phyloP scores from a whole-genome alignment of 140 eudicot species.

The Erigeron philadelphicus region DNA sequence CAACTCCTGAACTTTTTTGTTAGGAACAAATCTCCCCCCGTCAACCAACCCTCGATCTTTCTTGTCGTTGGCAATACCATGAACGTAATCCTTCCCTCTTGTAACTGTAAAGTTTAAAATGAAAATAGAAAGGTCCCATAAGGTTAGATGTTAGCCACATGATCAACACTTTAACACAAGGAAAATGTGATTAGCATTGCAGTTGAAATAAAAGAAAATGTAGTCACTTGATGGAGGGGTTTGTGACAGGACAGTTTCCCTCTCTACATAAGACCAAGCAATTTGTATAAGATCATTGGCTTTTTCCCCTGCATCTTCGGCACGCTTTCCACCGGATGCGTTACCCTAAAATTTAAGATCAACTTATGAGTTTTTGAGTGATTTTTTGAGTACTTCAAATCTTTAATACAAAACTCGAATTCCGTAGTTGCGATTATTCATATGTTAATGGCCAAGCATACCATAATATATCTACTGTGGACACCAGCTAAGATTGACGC shows the following conservation, averaged over 20 bases:
- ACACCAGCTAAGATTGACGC: constrained; percentile 96
- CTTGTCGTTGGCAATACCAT: constrained; percentile 27
- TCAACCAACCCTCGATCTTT: constrained; percentile 34
- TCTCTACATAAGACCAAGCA: constrained; percentile 71
- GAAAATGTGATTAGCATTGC: background rate
- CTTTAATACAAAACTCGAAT: background rate
- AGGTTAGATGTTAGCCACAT: background rate
- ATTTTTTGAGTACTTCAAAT: background rate
- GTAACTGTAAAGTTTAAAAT: constrained; percentile 29
- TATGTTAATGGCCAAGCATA: constrained; percentile 17
- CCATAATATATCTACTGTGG: constrained; percentile 81
- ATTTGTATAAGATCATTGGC: constrained; percentile 58
- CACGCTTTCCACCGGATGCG: constrained; percentile 94
- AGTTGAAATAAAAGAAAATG: constrained; percentile 9
- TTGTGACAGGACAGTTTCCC: constrained; percentile 63
- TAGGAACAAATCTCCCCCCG: constrained; percentile 67
- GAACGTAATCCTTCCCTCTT: constrained; percentile 29
- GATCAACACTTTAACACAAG: too few relatives aligned
- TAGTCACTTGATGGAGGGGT: constrained; percentile 64
- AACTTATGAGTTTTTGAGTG: constrained; percentile 2
- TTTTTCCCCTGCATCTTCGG: constrained; percentile 59
- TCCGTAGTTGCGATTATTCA: constrained; percentile 3
- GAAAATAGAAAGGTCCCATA: background rate
- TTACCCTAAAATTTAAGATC: constrained; percentile 54
- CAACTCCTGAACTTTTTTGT: constrained; percentile 53